Percentiles rank a stretch among this genome's conserved stretches.
Evolutionary conservation across 257 asterid species (phyloP).

Genomic region (Solanum habrochaites): DNA sequence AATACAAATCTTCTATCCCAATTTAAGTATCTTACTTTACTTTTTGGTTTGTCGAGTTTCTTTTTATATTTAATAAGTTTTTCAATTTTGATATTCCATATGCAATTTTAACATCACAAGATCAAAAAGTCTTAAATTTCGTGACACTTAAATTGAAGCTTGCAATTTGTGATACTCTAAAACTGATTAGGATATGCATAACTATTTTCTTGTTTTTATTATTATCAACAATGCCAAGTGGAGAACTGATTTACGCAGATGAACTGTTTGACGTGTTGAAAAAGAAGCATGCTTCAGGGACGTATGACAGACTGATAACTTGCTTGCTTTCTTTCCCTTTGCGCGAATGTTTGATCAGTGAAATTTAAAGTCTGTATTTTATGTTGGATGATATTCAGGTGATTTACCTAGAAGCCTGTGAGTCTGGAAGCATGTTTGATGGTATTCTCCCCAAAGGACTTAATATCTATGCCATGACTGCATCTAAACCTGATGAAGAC

Average conservation of each 20-base stretch:
- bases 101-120: no score
- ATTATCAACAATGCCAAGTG: slow-evolving; percentile 59
- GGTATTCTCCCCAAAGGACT: slow-evolving; percentile 77
- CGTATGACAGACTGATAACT: slow-evolving; percentile 71
- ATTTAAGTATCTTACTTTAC: no score
- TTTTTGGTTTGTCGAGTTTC: no score
- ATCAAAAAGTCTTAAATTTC: no score
- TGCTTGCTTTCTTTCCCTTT: neutral
- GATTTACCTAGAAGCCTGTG: slow-evolving; percentile 89
- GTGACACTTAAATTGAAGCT: neutral
- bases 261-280: slow-evolving; percentile 47
- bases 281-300: slow-evolving; percentile 74
- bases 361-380: neutral
- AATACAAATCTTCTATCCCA: no score
- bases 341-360: neutral
- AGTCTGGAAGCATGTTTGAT: slow-evolving; percentile 89
- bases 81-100: no score
- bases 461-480: slow-evolving; percentile 84
- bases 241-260: slow-evolving; percentile 56
- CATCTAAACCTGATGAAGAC: slow-evolving; percentile 85
- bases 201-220: neutral
- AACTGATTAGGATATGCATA: neutral
- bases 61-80: no score
- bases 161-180: neutral
- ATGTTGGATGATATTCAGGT: slow-evolving; percentile 25